Evolutionary conservation across 169 alveolate genomes (phyloP).

Genomic region (Sarcocystis neurona): DNA sequence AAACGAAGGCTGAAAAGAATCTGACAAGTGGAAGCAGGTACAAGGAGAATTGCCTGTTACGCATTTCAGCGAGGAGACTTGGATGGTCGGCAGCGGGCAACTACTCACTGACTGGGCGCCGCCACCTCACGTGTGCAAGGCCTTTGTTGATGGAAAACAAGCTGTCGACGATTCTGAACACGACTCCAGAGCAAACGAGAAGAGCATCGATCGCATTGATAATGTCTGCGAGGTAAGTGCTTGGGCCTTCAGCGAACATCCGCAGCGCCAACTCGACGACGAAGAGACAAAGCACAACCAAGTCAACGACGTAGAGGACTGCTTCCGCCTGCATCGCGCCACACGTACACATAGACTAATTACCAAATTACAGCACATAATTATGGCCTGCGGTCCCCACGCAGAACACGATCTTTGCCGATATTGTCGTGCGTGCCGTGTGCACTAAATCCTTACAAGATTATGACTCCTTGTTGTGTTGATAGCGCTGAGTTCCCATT

Average conservation of each 20-base stretch:
- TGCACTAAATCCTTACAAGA: background rate
- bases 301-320: constrained; percentile 9
- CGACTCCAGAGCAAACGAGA: constrained; percentile 26
- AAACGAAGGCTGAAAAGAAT: background rate
- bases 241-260: constrained; percentile 10
- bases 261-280: background rate
- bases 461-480: no score
- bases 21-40: background rate
- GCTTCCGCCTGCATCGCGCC: constrained; percentile 13
- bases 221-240: constrained; percentile 4
- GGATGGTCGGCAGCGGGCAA: no score
- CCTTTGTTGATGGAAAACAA: constrained; percentile 10
- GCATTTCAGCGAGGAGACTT: no score
- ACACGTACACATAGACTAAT: no score
- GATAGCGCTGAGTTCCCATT: no score
- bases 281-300: background rate
- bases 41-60: no score
- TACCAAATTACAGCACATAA: no score
- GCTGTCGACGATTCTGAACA: background rate
- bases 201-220: background rate
- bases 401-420: background rate
- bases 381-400: no score
- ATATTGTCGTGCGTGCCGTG: background rate
- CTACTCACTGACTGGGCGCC: no score
- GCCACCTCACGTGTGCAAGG: constrained; percentile 4